Base-by-base conservation (phyloP, 495 filamentous ascomycete species). In the Diplogelasinospora grovesii region DNA sequence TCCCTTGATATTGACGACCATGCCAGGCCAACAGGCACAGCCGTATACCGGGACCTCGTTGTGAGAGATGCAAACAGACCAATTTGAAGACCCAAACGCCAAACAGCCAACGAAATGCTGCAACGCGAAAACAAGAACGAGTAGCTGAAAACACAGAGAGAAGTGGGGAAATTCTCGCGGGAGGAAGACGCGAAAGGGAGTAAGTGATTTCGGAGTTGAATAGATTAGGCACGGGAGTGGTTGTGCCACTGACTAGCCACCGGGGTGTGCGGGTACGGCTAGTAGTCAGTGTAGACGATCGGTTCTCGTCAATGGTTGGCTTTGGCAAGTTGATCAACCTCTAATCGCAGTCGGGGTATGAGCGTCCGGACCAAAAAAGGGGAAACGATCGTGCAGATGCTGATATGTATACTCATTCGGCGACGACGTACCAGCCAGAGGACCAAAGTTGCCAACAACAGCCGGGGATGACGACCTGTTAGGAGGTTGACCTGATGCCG, bases 371-470 rank as follows among this genome's bases (percentile, higher is more conserved):
- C 54, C 50, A 29, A 31, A 49, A 39, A 69, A 68, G 5, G 64
- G 60, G 33, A 66, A 65, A 50, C 58, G 62, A 39, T 63, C 56
- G 53, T 49, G 52, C 37, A 53, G 20, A 41, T 52, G 56, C 31
- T 60, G 62, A 36, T 64, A 68, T 44, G 56, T 48, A 46, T 53
- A 55, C 46, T 55, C 53, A 48, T 56, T 57, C 43, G 59, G 43
- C 52, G 55, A 61, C 61, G 57, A 61, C 61, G 57, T 64, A 66
- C 63, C 61, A 46, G 63, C 42, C 50, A 63, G 46, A 35, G 53
- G 47, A 27, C 50, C 47, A 18, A 59, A 43, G 39, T 45, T 55
- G 45, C 47, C 47, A 29, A 46, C 43, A 28, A 52, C 30, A 2
- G 56, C 36, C 2, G 55, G 56, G 16, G 56, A 56, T 10, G 59